phyloP scores from a whole-genome alignment of 306 rosid species.

The Vigna nakashimae region DNA sequence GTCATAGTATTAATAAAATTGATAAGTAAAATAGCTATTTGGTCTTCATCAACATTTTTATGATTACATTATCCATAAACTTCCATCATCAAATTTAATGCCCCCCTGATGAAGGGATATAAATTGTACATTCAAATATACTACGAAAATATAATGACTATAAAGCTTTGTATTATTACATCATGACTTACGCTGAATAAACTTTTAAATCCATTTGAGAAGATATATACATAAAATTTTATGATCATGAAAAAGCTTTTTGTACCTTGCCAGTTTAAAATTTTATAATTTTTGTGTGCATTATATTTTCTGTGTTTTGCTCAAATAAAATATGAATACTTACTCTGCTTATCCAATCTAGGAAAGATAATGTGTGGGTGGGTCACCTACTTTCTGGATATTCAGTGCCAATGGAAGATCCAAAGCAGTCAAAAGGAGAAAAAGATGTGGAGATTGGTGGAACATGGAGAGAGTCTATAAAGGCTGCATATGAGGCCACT shows the following conservation, averaged over 20 bases:
- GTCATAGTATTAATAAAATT: neutral
- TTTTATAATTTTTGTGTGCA: neutral
- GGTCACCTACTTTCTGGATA: constrained; percentile 98
- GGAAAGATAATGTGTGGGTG: constrained; percentile 95
- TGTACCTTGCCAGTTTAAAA: neutral
- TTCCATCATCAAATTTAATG: neutral
- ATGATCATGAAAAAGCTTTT: constrained; percentile 5
- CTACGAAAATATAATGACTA: constrained; percentile 13
- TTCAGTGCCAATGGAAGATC: constrained; percentile 97
- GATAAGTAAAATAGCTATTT: neutral
- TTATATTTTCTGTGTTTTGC: constrained; percentile 5
- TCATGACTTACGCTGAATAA: neutral
- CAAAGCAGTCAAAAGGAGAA: constrained; percentile 65
- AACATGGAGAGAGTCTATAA: constrained; percentile 85
- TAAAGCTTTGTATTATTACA: constrained; percentile 20
- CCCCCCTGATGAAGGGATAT: neutral
- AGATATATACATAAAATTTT: neutral
- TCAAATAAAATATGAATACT: constrained; percentile 28
- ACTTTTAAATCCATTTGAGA: constrained; percentile 15
- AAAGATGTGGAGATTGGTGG: constrained; percentile 68
- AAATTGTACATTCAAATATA: constrained; percentile 2
- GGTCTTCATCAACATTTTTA: neutral
- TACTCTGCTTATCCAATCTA: constrained; percentile 47
- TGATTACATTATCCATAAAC: constrained; percentile 15
- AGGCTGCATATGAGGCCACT: constrained; percentile 80